Conservation (phyloP, 148 eudicot genomes). For the Camellia granthamiana region DNA sequence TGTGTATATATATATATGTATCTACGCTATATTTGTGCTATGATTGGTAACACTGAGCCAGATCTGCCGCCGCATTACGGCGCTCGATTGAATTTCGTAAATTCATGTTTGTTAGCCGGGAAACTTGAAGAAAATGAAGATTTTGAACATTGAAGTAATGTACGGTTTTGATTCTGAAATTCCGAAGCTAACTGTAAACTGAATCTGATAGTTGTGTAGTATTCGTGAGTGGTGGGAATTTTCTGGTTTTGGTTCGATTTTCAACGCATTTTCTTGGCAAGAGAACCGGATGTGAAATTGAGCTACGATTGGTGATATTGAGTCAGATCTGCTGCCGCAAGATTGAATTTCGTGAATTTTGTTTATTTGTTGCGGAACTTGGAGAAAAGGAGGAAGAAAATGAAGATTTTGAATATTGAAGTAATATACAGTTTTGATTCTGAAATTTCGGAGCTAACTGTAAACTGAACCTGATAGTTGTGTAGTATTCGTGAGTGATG, state of each 20-base stretch:
- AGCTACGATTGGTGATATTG: background rate
- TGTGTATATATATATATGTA: background rate
- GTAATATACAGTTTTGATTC: background rate
- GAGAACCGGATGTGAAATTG: background rate
- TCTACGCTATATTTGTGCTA: background rate
- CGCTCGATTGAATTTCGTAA: constrained; percentile 7
- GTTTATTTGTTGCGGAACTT: background rate
- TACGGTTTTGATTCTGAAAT: background rate
- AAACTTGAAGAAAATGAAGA: background rate
- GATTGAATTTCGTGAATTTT: constrained; percentile 5
- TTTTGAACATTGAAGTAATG: background rate
- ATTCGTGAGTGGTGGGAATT: background rate
- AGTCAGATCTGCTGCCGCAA: constrained; percentile 23
- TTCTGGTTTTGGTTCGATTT: background rate
- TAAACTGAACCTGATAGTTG: background rate
- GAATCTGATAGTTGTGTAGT: background rate
- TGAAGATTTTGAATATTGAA: background rate
- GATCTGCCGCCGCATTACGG: constrained; percentile 18
- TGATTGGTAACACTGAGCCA: background rate
- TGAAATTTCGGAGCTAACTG: background rate
- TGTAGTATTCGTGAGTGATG: background rate
- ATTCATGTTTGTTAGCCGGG: background rate
- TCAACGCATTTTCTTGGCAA: background rate
- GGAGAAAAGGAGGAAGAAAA: background rate
- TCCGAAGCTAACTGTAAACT: background rate